phyloP scores from a whole-genome alignment of 805 yeast genomes.

The Saccharomycopsis synnaedendra region DNA sequence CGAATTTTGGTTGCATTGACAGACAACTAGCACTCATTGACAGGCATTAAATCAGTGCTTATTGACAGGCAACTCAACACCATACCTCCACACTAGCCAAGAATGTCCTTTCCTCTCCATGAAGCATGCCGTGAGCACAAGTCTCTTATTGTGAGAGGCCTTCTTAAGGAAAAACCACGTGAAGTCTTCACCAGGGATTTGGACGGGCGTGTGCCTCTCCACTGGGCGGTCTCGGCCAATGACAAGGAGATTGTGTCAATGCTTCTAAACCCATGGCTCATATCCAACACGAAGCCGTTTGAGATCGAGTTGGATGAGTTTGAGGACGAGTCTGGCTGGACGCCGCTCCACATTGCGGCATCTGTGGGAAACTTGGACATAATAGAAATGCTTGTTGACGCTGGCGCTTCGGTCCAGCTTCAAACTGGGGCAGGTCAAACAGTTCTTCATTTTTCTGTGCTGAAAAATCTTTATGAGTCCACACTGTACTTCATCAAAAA shows the following conservation, averaged over 20 bases:
- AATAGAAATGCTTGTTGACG: slow-evolving; percentile 39
- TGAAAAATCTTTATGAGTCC: slow-evolving; percentile 49
- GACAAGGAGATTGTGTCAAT: slow-evolving; percentile 39
- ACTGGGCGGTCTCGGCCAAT: slow-evolving; percentile 76
- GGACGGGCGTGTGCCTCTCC: slow-evolving; percentile 72
- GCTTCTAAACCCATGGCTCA: slow-evolving; percentile 28
- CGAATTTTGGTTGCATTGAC: too few species aligned
- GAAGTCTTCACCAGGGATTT: slow-evolving; percentile 40
- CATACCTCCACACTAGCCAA: too few species aligned
- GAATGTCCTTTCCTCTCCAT: slow-evolving; percentile 27
- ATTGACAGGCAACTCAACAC: too few species aligned
- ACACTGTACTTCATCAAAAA: slow-evolving; percentile 43
- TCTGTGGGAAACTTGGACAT: slow-evolving; percentile 56
- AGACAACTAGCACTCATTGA: too few species aligned
- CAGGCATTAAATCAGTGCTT: too few species aligned
- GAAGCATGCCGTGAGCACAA: slow-evolving; percentile 61
- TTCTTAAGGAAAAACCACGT: slow-evolving; percentile 40
- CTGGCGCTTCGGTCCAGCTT: slow-evolving; percentile 48
- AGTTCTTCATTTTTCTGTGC: slow-evolving; percentile 62
- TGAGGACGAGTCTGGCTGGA: slow-evolving; percentile 76
- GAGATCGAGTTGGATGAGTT: slow-evolving; percentile 56
- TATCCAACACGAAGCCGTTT: slow-evolving; percentile 16
- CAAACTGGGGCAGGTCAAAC: slow-evolving; percentile 65
- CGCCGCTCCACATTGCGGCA: slow-evolving; percentile 74
- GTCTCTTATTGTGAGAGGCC: slow-evolving; percentile 34